Conservation (phyloP, 257 asterid genomes). For the Coffea canephora region DNA sequence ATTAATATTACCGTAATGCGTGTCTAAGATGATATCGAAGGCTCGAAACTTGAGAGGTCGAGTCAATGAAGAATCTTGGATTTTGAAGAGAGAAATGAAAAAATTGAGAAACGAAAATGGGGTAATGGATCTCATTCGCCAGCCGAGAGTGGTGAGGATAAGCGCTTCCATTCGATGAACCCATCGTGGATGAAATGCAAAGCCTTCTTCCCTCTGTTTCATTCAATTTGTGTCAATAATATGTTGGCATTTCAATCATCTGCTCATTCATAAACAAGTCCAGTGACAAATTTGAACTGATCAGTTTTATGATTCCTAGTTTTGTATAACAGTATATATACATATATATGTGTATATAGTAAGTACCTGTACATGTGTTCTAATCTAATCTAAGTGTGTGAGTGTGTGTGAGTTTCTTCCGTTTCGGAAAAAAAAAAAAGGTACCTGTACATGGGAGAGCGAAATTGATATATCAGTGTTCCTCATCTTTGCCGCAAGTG, state of each 20-base stretch:
- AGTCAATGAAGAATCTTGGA: conserved; percentile 30
- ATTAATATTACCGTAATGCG: conserved; percentile 37
- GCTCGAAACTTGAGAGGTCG: conserved; percentile 37
- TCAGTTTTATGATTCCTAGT: not conserved
- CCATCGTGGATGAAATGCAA: conserved; percentile 33
- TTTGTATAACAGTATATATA: no score
- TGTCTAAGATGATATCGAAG: conserved; percentile 39
- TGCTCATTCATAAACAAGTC: no score
- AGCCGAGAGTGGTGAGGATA: conserved; percentile 41
- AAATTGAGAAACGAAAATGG: conserved; percentile 57
- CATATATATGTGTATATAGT: no score
- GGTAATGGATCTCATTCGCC: conserved; percentile 63
- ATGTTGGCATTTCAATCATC: not conserved
- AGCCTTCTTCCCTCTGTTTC: conserved; percentile 47
- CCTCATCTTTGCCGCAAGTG: conserved; percentile 61
- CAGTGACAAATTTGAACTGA: no score
- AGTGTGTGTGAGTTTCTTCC: no score
- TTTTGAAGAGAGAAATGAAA: conserved; percentile 34
- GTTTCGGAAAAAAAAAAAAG: no score
- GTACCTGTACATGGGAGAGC: conserved; percentile 7
- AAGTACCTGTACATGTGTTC: no score
- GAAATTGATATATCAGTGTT: conserved; percentile 31
- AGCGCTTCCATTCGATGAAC: conserved; percentile 56
- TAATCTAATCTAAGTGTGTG: no score
- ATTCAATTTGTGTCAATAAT: not conserved